Base-by-base conservation (phyloP, 495 filamentous ascomycete species). In the Articulospora tetracladia region DNA sequence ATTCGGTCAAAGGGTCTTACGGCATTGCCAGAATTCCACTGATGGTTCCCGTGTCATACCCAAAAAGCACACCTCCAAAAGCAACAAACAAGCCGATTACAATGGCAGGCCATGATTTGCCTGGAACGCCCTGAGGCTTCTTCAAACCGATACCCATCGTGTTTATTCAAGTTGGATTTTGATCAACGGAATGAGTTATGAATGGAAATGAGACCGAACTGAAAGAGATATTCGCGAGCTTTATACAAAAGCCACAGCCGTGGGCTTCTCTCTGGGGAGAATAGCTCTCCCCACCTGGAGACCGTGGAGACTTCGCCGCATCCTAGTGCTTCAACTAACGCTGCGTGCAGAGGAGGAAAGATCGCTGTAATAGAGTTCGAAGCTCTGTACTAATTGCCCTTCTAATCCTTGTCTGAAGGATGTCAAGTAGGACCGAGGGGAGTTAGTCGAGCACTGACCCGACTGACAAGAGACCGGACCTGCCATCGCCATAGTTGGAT, bases 1-100 rank as follows among this genome's bases (percentile, higher is more conserved):
- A 0, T 15, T 10, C 13, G 27, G 25, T 3, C 13, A 15, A 19
- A 6, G 22, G 13, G 20, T n/a, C 47, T 72, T 85, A 89, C 59
- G 78, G 74, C 90, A 94, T 94, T 58, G 86, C 89, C 10, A 93
- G 72, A 66, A 96, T 92, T 69, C 92, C 92, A 59, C 80, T 83
- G 72, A 95, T 96, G 25, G 89, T 93, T 51, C 91, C 91, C 3
- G 91, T 94, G 65, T 95, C 90, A 79, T 53, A 93, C 81, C 91
- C 91, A 61, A 89, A 95, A 39, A 95, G 79, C 51, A 95, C 79
- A 77, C 91, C 91, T 63, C 91, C 91, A 72, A 96, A 93, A 49
- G 91, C 88, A 15, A 93, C 91, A 62, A 96, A 96, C 23, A 90
- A 64, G 59, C 91, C 91, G 47, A 93, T 86, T 44, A 79, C 58